A percentile compares a stretch with the other conserved stretches of the same genome.
Evolutionary conservation across 164 flowering plant species (phyloP).

Genomic region (Hamamelis virginiana): DNA sequence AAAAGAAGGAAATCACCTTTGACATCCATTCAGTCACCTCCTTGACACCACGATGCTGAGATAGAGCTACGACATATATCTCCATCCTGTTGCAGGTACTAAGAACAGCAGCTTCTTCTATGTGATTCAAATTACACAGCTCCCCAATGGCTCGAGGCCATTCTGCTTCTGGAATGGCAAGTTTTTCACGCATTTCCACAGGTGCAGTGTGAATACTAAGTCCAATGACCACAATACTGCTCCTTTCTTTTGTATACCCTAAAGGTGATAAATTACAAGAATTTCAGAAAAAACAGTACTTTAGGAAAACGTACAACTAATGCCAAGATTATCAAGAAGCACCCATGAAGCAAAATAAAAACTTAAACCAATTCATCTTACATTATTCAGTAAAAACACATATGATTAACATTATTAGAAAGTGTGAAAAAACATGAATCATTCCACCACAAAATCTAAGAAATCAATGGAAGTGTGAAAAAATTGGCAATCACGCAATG

Average conservation of each 20-base stretch:
- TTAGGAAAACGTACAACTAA: background rate
- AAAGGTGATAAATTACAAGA: background rate
- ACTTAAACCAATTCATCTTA: background rate
- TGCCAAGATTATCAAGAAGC: background rate
- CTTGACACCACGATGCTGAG: slow-evolving; percentile 91
- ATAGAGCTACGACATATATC: slow-evolving; percentile 89
- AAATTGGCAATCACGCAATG: too few species aligned
- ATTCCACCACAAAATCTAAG: too few species aligned
- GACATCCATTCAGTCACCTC: slow-evolving; percentile 99
- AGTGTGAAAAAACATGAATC: background rate
- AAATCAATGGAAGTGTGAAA: too few species aligned
- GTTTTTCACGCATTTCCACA: slow-evolving; percentile 96
- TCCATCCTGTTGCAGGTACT: slow-evolving; percentile 99
- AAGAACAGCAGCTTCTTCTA: slow-evolving; percentile 98
- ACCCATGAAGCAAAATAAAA: background rate
- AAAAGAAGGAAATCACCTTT: slow-evolving; percentile 50
- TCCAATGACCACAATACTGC: slow-evolving; percentile 97
- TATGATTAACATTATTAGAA: background rate
- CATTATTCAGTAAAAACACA: background rate
- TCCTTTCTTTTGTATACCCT: slow-evolving; percentile 95
- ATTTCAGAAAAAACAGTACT: background rate
- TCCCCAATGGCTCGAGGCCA: slow-evolving; percentile 97
- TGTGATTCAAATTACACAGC: slow-evolving; percentile 83
- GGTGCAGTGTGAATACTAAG: slow-evolving; percentile 94
- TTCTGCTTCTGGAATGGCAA: slow-evolving; percentile 96